Conservation (phyloP, 768 basidiomycete species). For the Pleurotus salmoneostramineus region DNA sequence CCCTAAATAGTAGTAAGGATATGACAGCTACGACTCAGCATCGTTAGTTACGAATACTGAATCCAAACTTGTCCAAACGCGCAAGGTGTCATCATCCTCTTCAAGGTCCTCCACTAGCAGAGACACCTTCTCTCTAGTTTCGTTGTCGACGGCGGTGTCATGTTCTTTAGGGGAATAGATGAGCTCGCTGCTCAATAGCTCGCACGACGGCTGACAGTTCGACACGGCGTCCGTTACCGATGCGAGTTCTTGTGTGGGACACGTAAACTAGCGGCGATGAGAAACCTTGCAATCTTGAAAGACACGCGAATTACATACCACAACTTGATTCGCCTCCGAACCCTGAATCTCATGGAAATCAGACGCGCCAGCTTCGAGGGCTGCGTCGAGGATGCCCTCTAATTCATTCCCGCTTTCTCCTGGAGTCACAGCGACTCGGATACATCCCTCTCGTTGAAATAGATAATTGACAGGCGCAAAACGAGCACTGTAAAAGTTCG, state of each 20-base stretch:
- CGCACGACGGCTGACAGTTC: slow-evolving; percentile 17
- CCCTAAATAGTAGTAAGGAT: background rate
- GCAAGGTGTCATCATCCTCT: slow-evolving; percentile 52
- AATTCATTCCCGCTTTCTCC: slow-evolving; percentile 23
- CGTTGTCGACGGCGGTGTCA: slow-evolving; percentile 28
- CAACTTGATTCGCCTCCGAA: slow-evolving; percentile 12
- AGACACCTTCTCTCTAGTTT: slow-evolving; percentile 34
- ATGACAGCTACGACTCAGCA: background rate
- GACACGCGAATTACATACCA: slow-evolving; percentile 12
- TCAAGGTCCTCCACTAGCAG: slow-evolving; percentile 49
- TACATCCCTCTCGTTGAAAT: slow-evolving; percentile 53
- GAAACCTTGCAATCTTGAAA: background rate
- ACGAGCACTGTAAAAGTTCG: slow-evolving; percentile 40
- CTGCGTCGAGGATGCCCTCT: slow-evolving; percentile 35
- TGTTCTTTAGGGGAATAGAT: slow-evolving; percentile 50
- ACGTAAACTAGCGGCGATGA: slow-evolving; percentile 34
- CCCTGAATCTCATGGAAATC: slow-evolving; percentile 38
- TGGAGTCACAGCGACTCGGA: slow-evolving; percentile 37
- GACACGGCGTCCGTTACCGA: slow-evolving; percentile 32
- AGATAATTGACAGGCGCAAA: slow-evolving; percentile 63
- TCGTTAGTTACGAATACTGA: background rate
- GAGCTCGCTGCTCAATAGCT: slow-evolving; percentile 44
- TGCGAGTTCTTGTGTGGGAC: slow-evolving; percentile 34
- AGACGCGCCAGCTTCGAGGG: slow-evolving; percentile 36
- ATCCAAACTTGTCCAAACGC: slow-evolving; percentile 52